Evolutionary conservation across 441 rosid genomes (phyloP).

Genomic region (Oxalis stricta): DNA sequence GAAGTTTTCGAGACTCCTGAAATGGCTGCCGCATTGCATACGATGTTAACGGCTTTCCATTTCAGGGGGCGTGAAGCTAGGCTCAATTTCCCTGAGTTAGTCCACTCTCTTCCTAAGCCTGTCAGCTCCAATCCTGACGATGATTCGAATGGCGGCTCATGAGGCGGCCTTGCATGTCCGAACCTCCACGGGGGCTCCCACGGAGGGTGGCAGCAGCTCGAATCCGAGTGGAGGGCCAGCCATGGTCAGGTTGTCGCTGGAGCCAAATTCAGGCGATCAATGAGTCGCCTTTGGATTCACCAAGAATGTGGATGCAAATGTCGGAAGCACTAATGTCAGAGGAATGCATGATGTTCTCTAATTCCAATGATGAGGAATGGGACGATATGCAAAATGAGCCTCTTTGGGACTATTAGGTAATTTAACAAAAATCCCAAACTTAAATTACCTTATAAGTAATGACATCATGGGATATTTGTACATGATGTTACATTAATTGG

Average conservation of each 20-base stretch:
- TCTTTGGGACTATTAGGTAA: constrained; percentile 18
- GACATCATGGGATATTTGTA: no score
- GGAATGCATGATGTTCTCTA: constrained; percentile 8
- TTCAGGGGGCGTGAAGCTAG: constrained; percentile 45
- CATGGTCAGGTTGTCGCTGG: constrained; percentile 46
- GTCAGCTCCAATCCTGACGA: constrained; percentile 36
- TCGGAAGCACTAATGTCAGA: constrained; percentile 2
- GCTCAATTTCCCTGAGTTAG: constrained; percentile 55
- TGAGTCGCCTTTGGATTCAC: constrained; percentile 69
- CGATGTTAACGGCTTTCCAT: constrained; percentile 59
- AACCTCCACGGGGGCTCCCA: not conserved
- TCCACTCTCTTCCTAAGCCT: constrained; percentile 33
- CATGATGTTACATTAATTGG: no score
- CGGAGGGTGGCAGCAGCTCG: not conserved
- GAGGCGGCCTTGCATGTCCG: constrained; percentile 36
- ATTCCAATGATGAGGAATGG: constrained; percentile 8
- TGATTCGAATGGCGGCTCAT: constrained; percentile 61
- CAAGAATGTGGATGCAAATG: constrained; percentile 50
- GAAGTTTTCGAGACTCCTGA: constrained; percentile 74
- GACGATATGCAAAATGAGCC: constrained; percentile 10
- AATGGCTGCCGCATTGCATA: constrained; percentile 91
- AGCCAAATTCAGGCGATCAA: constrained; percentile 75
- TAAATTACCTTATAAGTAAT: no score
- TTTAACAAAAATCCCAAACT: no score
- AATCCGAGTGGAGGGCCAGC: constrained; percentile 11